These are phyloP conservation scores for Crithidia mellificae DNA, from an alignment of 208 protist species.

Conservation along the genomic window DNA sequence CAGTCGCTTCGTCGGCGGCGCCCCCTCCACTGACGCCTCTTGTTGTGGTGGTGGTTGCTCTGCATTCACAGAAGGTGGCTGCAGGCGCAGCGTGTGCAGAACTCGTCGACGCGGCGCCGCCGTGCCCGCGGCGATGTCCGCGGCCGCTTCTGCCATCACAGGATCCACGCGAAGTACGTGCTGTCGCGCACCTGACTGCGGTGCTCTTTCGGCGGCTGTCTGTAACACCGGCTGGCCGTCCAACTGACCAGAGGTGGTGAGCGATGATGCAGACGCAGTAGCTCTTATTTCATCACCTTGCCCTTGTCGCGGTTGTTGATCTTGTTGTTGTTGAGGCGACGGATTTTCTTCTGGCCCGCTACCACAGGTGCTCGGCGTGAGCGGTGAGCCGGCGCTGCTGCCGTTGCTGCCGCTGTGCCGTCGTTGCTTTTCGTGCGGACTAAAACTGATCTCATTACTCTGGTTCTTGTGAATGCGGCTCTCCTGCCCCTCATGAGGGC, in stretches of 20 bases:
- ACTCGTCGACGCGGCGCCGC: neutral
- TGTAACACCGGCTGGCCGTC: too few species aligned
- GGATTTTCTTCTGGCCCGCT: slow-evolving; percentile 2
- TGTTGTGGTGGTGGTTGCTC: neutral
- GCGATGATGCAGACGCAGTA: neutral
- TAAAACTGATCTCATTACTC: neutral
- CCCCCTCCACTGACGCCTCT: neutral
- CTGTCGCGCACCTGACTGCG: too few species aligned
- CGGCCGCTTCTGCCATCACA: neutral
- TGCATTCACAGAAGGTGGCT: neutral
- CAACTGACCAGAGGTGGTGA: neutral
- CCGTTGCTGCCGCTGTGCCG: slow-evolving; percentile 5
- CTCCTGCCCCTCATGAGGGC: too few species aligned
- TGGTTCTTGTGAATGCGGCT: neutral
- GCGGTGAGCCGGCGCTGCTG: slow-evolving; percentile 5
- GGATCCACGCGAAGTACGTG: too few species aligned
- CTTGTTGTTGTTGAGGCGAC: slow-evolving; percentile 7
- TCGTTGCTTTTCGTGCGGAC: neutral
- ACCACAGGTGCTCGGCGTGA: slow-evolving; percentile 1
- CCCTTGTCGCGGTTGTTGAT: neutral
- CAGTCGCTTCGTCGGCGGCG: slow-evolving; percentile 25
- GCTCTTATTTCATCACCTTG: too few species aligned
- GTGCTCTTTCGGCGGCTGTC: too few species aligned
- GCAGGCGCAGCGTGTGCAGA: slow-evolving; percentile 23
- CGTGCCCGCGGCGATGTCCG: neutral